Base-by-base conservation (phyloP, 1,284 basidiomycete species). In the Moniliophthora roreri region DNA sequence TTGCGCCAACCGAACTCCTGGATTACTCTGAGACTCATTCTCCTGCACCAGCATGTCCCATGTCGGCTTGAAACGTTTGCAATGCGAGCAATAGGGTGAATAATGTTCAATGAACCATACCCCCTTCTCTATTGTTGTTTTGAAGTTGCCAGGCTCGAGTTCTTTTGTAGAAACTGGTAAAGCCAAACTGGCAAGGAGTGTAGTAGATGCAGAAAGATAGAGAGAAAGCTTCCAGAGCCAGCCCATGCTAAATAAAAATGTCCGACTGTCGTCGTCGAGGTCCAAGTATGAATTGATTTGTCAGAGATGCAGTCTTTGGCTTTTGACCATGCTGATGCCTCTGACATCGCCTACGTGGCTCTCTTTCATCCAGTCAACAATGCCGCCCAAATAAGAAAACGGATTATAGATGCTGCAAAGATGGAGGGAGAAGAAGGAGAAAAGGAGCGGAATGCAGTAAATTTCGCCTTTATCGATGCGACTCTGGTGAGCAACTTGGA, bases 391-490 rank as follows among this genome's bases (percentile, higher is more conserved):
- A 73, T 96, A 16, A 76, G 85, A 24, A 67, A 74, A 38, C 78
- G 88, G 2, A 85, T 96, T 44, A 76, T 95, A 51, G 73, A 75
- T 10, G 92, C 91, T 0, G 78, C 88, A 3, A 79, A 76, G 2
- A 69, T 81, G 49, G 64, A 74, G 10, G 86, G 87, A 0, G 66
- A 68, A 1, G 78, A 81, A 24, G 91, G 91, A 15, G 82, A 90
- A n/a, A 61, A 60, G 2, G 86, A 91, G 60, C 79, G 91, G 46
- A 81, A 82, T 21, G 78, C 80, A 13, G 77, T 96, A 58, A 91
- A 95, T 65, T 96, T 91, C 71, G 90, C 90, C 0, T 97, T 96
- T 69, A 75, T 98, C 61, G 89, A 96, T 66, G 91, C 90, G 20
- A 69, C 60, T 4, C 63, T 79, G 60, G 80, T 81, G 50, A 68